Conservation (phyloP, 257 asterid genomes). For the Petunia axillaris region DNA sequence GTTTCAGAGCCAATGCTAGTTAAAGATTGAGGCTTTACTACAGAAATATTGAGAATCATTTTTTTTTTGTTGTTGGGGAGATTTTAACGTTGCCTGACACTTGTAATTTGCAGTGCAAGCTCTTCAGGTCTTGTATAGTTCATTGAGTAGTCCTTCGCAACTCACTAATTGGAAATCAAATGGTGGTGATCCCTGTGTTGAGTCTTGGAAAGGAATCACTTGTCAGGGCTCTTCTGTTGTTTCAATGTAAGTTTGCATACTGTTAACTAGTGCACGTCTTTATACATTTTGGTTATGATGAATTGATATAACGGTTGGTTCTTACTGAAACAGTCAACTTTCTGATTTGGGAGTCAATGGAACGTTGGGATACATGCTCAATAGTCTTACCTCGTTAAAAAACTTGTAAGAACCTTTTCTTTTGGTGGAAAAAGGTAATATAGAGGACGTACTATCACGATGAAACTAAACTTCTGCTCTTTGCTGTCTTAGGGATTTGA, state of each 20-base stretch:
- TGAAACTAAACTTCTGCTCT: slow-evolving; percentile 15
- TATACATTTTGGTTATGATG: neutral
- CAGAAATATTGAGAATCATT: neutral
- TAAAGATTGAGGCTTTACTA: neutral
- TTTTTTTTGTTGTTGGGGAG: slow-evolving; percentile 20
- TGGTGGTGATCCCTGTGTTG: slow-evolving; percentile 97
- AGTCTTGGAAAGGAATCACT: slow-evolving; percentile 83
- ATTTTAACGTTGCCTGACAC: neutral
- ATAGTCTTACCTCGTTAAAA: slow-evolving; percentile 68
- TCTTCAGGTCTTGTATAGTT: slow-evolving; percentile 77
- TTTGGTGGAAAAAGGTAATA: neutral
- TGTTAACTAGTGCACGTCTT: neutral
- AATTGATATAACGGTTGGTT: slow-evolving; percentile 28
- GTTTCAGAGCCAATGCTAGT: slow-evolving; percentile 9
- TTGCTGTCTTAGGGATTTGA: slow-evolving; percentile 75
- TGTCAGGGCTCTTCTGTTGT: slow-evolving; percentile 82
- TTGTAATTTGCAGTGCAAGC: slow-evolving; percentile 69
- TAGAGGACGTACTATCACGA: slow-evolving; percentile 16
- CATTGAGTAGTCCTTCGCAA: slow-evolving; percentile 77
- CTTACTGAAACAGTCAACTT: slow-evolving; percentile 62
- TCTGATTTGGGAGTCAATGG: slow-evolving; percentile 85
- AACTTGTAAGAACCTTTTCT: slow-evolving; percentile 61
- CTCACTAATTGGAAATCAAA: slow-evolving; percentile 81
- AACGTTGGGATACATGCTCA: slow-evolving; percentile 83
- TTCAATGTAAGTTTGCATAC: slow-evolving; percentile 65